phyloP scores from a whole-genome alignment of 148 eudicot genomes.

The Vaccinium macrocarpon region DNA sequence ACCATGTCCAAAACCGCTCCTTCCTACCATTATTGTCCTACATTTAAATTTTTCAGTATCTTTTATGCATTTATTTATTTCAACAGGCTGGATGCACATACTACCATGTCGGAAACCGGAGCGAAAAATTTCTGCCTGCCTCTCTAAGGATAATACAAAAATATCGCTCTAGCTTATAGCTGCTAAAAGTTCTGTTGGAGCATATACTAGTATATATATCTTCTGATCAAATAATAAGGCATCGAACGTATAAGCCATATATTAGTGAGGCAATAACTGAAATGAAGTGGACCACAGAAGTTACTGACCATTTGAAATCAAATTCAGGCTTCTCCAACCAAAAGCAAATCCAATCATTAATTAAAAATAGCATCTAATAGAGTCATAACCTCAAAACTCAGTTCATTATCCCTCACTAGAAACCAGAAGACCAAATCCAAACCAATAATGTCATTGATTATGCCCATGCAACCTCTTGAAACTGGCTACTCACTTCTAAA shows the following conservation, averaged over 20 bases:
- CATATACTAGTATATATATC: not conserved
- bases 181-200: not conserved
- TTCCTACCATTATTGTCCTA: not conserved
- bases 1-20: too few relatives aligned
- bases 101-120: not conserved
- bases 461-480: not conserved
- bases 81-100: not conserved
- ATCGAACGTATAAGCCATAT: not conserved
- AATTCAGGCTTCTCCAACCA: constrained; percentile 7
- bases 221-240: not conserved
- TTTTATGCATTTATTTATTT: not conserved
- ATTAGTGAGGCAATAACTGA: not conserved
- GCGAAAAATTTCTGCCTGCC: not conserved
- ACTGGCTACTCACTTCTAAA: not conserved
- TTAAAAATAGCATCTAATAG: not conserved
- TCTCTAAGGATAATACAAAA: not conserved
- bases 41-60: not conserved
- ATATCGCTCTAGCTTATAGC: not conserved
- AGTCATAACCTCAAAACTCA: not conserved
- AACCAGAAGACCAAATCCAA: not conserved
- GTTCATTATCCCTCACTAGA: not conserved
- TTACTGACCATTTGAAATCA: not conserved
- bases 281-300: not conserved
- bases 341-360: not conserved
- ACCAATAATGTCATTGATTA: not conserved